phyloP scores from a whole-genome alignment of 2,329 filamentous ascomycete species.

The Verticillium zaregamsianum region DNA sequence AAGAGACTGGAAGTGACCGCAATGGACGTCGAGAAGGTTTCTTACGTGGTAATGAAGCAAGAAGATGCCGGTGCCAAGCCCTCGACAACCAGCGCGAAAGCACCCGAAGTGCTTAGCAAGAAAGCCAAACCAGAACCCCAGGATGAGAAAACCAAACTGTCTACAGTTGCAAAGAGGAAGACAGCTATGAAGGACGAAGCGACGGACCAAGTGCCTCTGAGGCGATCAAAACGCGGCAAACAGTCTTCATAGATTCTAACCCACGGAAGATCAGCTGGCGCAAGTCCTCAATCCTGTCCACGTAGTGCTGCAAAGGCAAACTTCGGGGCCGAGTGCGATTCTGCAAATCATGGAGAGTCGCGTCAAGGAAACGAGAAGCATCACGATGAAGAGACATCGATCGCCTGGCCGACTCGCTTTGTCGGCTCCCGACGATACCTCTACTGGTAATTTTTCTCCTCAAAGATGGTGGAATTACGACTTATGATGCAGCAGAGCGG shows the following conservation, averaged over 20 bases:
- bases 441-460: too few species aligned
- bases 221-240: conserved; percentile 22
- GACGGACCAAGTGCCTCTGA: conserved; percentile 12
- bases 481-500: neutral
- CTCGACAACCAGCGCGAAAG: neutral
- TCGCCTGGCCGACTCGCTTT: neutral
- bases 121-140: conserved; percentile 1
- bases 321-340: neutral
- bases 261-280: neutral
- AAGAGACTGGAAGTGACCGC: conserved; percentile 50
- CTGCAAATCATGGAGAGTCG: neutral
- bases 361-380: neutral
- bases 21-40: conserved; percentile 64
- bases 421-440: too few species aligned
- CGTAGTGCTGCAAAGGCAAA: neutral
- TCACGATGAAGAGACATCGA: neutral
- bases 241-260: neutral
- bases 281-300: neutral
- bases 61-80: neutral
- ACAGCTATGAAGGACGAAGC: conserved; percentile 8
- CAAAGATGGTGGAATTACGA: neutral
- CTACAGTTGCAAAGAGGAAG: conserved; percentile 16
- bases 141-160: conserved; percentile 4
- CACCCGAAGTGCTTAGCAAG: neutral
- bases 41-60: conserved; percentile 60